These are phyloP conservation scores for Cephalotrichum gorgonifer DNA, from an alignment of 2,329 filamentous ascomycete species.

Conservation along the genomic window DNA sequence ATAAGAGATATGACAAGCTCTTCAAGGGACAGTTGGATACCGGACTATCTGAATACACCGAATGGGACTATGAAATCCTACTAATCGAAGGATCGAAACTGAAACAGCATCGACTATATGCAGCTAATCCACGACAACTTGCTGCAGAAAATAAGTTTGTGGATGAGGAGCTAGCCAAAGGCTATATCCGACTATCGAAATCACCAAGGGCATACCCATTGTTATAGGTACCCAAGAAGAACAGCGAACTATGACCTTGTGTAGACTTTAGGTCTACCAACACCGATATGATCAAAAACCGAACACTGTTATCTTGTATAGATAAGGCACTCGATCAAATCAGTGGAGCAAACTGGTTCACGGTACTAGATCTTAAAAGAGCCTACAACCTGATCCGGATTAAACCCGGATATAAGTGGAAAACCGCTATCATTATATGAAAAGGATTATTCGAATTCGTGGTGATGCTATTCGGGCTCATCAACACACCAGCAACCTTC, in stretches of 20 bases:
- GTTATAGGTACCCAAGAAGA: background rate
- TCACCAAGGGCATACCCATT: background rate
- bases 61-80: background rate
- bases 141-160: background rate
- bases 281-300: constrained; percentile 7
- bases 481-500: constrained; percentile 8
- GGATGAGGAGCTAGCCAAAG: background rate
- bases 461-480: constrained; percentile 9
- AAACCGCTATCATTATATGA: constrained; percentile 7
- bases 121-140: background rate
- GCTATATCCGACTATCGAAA: background rate
- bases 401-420: constrained; percentile 8
- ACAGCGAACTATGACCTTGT: background rate
- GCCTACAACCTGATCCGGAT: constrained; percentile 6
- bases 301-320: constrained; percentile 4
- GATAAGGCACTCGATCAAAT: constrained; percentile 7
- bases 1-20: background rate
- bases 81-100: background rate
- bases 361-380: constrained; percentile 7
- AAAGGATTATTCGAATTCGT: constrained; percentile 11
- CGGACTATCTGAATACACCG: background rate
- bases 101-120: background rate
- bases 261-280: background rate
- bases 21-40: background rate
- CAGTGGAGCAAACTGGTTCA: constrained; percentile 6